These are phyloP conservation scores for Mortierella sp. DNA, from an alignment of 371 early-diverging fungal species.

Conservation along the genomic window DNA sequence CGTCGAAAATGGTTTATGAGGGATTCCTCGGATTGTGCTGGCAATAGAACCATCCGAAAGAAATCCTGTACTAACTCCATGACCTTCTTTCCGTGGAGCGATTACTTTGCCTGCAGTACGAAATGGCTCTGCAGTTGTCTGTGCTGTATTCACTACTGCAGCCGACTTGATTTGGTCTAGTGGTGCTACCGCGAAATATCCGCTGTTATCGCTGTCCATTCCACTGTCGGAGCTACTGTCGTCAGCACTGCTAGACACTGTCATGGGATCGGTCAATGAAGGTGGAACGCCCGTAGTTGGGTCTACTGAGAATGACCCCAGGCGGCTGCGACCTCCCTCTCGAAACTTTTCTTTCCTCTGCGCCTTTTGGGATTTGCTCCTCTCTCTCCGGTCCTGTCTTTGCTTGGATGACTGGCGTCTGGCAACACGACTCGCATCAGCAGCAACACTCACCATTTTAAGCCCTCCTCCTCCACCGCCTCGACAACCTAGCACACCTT, in stretches of 20 bases:
- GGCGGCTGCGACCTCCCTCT: conserved; percentile 26
- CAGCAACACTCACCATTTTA: conserved; percentile 31
- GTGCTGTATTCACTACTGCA: background rate
- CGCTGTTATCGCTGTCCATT: background rate
- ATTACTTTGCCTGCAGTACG: background rate
- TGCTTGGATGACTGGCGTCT: conserved; percentile 12
- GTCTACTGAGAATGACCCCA: conserved; percentile 36
- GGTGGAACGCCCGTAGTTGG: conserved; percentile 23
- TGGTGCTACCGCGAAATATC: too few species aligned
- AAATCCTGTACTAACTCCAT: too few species aligned
- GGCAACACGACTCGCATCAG: conserved; percentile 7
- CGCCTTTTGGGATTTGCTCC: conserved; percentile 18
- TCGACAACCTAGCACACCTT: conserved; percentile 32
- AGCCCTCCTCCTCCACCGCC: conserved; percentile 54
- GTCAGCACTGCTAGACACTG: background rate
- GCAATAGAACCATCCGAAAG: too few species aligned
- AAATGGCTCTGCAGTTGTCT: background rate
- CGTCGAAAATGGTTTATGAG: too few species aligned
- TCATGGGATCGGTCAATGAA: background rate
- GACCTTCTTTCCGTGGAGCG: too few species aligned
- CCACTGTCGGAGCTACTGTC: conserved; percentile 3
- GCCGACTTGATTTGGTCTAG: background rate
- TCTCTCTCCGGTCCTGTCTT: conserved; percentile 26
- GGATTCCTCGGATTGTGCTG: too few species aligned
- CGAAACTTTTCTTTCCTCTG: conserved; percentile 40